A percentile compares a stretch with the other conserved stretches of the same genome.
phyloP scores from a whole-genome alignment of 768 basidiomycete species.

The Leccinum subtestaceum region DNA sequence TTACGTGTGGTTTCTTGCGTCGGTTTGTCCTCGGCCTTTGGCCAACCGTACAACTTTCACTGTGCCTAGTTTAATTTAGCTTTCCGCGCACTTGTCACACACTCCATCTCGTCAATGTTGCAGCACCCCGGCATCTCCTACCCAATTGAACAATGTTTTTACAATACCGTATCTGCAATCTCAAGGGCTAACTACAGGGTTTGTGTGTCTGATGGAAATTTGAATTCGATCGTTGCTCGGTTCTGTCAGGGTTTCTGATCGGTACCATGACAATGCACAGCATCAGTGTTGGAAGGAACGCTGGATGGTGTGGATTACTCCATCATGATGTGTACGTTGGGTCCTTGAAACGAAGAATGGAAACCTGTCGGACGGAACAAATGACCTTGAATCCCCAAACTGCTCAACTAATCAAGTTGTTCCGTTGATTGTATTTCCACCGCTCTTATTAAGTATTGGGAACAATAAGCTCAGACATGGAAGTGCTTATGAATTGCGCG shows the following conservation, averaged over 20 bases:
- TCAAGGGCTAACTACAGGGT: slow-evolving; percentile 31
- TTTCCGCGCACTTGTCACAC: slow-evolving; percentile 30
- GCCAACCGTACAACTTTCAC: slow-evolving; percentile 26
- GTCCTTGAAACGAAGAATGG: background rate
- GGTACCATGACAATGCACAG: slow-evolving; percentile 16
- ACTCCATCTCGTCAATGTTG: slow-evolving; percentile 42
- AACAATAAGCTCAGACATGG: background rate
- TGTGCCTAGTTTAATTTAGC: slow-evolving; percentile 35
- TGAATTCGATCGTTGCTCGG: slow-evolving; percentile 9
- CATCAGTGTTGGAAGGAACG: background rate
- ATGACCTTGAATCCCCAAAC: background rate
- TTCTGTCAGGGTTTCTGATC: slow-evolving; percentile 13
- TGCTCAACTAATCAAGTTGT: background rate
- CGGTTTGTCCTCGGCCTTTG: slow-evolving; percentile 26
- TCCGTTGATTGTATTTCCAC: background rate
- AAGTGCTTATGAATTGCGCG: background rate
- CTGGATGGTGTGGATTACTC: background rate
- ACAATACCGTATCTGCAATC: slow-evolving; percentile 33
- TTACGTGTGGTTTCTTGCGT: slow-evolving; percentile 35
- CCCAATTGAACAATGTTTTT: slow-evolving; percentile 40
- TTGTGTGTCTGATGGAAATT: slow-evolving; percentile 14
- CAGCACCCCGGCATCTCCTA: slow-evolving; percentile 41
- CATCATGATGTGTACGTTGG: background rate
- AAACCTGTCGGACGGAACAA: background rate
- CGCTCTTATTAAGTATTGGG: background rate